Conservation (phyloP, 441 rosid genomes). For the Eruca vesicaria region DNA sequence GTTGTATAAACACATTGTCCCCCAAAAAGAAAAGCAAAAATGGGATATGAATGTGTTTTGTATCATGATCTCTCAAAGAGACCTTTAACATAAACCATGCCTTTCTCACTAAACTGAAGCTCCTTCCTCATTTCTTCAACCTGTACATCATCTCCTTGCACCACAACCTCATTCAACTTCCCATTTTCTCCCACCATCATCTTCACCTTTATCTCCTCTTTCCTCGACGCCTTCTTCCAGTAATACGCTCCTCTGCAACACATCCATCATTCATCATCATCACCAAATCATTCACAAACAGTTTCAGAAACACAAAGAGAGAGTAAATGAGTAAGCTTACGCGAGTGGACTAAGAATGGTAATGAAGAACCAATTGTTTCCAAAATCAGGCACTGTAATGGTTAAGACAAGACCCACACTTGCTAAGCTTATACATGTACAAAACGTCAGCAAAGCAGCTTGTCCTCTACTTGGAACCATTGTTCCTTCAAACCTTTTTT, state of each 20-base stretch:
- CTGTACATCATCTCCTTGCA: constrained; percentile 93
- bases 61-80: constrained; percentile 63
- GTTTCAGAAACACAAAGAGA: not conserved
- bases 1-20: constrained; percentile 9
- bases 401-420: constrained; percentile 87
- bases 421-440: constrained; percentile 89
- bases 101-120: constrained; percentile 76
- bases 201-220: constrained; percentile 85
- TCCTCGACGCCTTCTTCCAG: constrained; percentile 84
- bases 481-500: constrained; percentile 55
- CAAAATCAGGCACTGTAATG: constrained; percentile 71
- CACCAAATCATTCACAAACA: not conserved
- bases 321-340: constrained; percentile 49
- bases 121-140: constrained; percentile 87
- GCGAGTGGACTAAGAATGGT: constrained; percentile 75
- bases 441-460: constrained; percentile 86
- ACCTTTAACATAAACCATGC: constrained; percentile 93
- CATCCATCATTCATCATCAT: not conserved
- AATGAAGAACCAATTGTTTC: constrained; percentile 93
- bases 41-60: not conserved
- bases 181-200: constrained; percentile 63
- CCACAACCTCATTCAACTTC: constrained; percentile 55
- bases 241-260: constrained; percentile 80
- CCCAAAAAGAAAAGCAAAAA: constrained; percentile 14
- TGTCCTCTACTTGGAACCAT: constrained; percentile 93